phyloP scores from a whole-genome alignment of 2,329 filamentous ascomycete genomes.

The Pestalotiopsis sp. region DNA sequence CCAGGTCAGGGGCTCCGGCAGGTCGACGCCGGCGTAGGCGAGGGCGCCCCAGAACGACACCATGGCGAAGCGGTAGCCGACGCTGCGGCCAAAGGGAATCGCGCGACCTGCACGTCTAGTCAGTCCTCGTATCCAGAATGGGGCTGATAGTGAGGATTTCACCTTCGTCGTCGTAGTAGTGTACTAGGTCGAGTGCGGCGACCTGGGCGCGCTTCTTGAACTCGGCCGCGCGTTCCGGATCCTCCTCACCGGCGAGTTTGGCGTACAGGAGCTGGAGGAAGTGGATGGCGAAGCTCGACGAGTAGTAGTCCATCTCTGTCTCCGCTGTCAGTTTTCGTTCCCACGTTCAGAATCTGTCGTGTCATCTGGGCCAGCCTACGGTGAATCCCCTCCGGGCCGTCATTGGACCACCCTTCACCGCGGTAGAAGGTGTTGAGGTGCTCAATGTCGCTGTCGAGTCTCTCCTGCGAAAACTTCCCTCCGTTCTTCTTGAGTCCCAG shows the following conservation, averaged over 20 bases:
- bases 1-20: slow-evolving; percentile 74
- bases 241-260: slow-evolving; percentile 68
- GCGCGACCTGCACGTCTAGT: slow-evolving; percentile 50
- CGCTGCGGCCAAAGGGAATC: slow-evolving; percentile 76
- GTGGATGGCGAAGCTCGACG: slow-evolving; percentile 80
- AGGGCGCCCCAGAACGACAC: slow-evolving; percentile 81
- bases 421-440: slow-evolving; percentile 81
- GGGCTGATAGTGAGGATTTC: not conserved
- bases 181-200: slow-evolving; percentile 71
- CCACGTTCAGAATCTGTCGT: slow-evolving; percentile 12
- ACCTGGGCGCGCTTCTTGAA: slow-evolving; percentile 70
- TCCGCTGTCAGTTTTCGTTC: not conserved
- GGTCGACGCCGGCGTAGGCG: slow-evolving; percentile 74
- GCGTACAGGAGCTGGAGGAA: slow-evolving; percentile 78
- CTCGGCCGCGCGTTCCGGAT: slow-evolving; percentile 66
- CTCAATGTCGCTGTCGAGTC: slow-evolving; percentile 74
- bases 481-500: slow-evolving; percentile 76
- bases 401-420: slow-evolving; percentile 82
- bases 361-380: slow-evolving; percentile 43
- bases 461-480: slow-evolving; percentile 68
- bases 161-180: slow-evolving; percentile 74
- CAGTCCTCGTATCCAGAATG: not conserved
- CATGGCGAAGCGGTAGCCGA: slow-evolving; percentile 85
- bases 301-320: slow-evolving; percentile 81
- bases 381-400: slow-evolving; percentile 76